These are phyloP conservation scores for Quercus mongolica DNA, from an alignment of 306 rosid genomes.

Conservation along the genomic window DNA sequence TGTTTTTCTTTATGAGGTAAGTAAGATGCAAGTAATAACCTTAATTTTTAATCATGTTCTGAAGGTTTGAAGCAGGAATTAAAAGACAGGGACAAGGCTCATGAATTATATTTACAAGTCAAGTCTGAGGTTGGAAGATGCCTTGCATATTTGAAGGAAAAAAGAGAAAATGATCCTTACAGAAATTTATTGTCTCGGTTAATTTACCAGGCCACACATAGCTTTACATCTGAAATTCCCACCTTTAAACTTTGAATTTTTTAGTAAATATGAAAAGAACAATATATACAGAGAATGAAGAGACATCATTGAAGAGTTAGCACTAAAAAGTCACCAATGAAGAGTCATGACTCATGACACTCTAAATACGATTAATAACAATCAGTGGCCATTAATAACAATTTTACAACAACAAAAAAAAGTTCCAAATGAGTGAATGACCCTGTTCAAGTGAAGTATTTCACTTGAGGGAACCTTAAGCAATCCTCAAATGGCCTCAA, in stretches of 20 bases:
- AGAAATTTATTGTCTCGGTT: conserved; percentile 56
- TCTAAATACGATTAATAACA: no score
- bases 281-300: no score
- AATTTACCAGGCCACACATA: conserved; percentile 54
- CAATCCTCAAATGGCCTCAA: no score
- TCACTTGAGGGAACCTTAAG: no score
- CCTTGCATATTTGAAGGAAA: conserved; percentile 62
- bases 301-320: no score
- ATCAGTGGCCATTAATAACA: no score
- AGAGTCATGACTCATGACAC: no score
- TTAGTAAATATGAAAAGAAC: no score
- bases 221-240: conserved; percentile 59
- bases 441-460: no score
- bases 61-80: conserved; percentile 68
- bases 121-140: conserved; percentile 73
- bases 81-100: conserved; percentile 49
- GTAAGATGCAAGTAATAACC: not conserved
- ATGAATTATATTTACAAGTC: conserved; percentile 62
- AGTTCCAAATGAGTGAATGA: no score
- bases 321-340: no score
- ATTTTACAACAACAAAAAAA: no score
- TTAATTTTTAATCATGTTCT: not conserved
- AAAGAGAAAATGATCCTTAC: conserved; percentile 74
- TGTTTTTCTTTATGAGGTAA: not conserved
- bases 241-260: conserved; percentile 61